Conservation (phyloP, 2,329 filamentous ascomycete species). For the Zelopaecilomyces penicillatus region DNA sequence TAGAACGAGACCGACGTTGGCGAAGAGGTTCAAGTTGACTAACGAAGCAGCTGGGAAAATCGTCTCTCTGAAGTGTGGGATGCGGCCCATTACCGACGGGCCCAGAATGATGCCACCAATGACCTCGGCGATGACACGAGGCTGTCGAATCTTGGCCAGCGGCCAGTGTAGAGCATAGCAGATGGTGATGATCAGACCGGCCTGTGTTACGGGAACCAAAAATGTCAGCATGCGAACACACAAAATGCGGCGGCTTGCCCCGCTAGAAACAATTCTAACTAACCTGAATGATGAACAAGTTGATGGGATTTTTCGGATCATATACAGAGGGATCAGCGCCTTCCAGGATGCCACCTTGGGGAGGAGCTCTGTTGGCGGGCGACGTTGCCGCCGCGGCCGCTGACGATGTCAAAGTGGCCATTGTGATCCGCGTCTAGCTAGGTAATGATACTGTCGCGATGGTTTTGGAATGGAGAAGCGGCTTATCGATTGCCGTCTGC, state of each 20-base stretch:
- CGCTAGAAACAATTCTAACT: conserved; percentile 5
- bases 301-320: conserved; percentile 63
- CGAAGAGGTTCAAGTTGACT: conserved; percentile 65
- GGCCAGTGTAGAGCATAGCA: conserved; percentile 59
- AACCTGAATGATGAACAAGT: conserved; percentile 68
- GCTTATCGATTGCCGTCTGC: too few relatives aligned
- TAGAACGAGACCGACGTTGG: conserved; percentile 74
- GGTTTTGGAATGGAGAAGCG: too few relatives aligned
- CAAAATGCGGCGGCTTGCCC: not conserved
- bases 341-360: conserved; percentile 59
- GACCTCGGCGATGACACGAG: conserved; percentile 76
- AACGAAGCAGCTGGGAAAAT: conserved; percentile 75
- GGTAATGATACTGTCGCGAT: too few relatives aligned
- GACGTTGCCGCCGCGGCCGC: conserved; percentile 20
- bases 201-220: conserved; percentile 13
- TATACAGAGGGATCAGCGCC: conserved; percentile 60
- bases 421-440: not conserved
- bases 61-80: conserved; percentile 64
- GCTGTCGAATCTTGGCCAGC: conserved; percentile 67
- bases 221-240: conserved; percentile 3
- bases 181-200: conserved; percentile 39
- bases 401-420: conserved; percentile 13
- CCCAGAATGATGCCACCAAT: conserved; percentile 79
- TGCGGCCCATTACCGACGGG: conserved; percentile 79
- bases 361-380: conserved; percentile 22